Percentiles rank a stretch among this genome's conserved stretches.
These are phyloP conservation scores for Nitzschia sp. DNA, from an alignment of 108 stramenopile species.

Conservation along the genomic window DNA sequence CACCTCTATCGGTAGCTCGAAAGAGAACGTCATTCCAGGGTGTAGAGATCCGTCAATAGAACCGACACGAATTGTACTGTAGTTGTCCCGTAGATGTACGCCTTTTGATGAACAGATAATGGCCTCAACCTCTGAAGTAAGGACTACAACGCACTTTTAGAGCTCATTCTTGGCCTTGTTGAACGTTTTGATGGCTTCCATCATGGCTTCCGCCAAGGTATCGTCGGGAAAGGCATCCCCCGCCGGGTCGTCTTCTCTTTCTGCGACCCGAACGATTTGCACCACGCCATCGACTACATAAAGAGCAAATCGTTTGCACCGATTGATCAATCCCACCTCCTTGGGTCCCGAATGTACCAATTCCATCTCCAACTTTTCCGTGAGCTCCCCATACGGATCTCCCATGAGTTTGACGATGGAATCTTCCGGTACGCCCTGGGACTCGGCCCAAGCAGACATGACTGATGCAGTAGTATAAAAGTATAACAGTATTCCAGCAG, in stretches of 20 bases:
- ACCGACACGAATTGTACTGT: too few species aligned
- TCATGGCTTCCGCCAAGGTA: conserved; percentile 34
- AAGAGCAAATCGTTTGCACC: conserved; percentile 72
- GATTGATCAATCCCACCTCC: conserved; percentile 50
- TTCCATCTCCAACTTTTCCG: conserved; percentile 66
- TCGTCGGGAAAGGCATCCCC: conserved; percentile 37
- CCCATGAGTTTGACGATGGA: conserved; percentile 58
- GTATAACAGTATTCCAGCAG: too few species aligned
- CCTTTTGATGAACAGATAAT: too few species aligned
- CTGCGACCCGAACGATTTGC: conserved; percentile 53
- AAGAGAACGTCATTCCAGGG: conserved; percentile 5
- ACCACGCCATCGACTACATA: conserved; percentile 61
- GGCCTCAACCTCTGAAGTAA: neutral
- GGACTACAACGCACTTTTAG: neutral
- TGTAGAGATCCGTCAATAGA: too few species aligned
- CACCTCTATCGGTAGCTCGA: too few species aligned
- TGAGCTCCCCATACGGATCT: conserved; percentile 60
- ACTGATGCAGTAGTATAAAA: conserved; percentile 28
- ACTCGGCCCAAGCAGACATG: conserved; percentile 45
- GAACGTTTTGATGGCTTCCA: conserved; percentile 22
- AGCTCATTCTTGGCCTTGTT: conserved; percentile 15
- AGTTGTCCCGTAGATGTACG: too few species aligned
- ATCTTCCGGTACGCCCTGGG: conserved; percentile 43
- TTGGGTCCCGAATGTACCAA: conserved; percentile 58
- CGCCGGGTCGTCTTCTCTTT: conserved; percentile 47